Conservation (phyloP, 2,329 filamentous ascomycete species). For the Niveomyces coronatus region DNA sequence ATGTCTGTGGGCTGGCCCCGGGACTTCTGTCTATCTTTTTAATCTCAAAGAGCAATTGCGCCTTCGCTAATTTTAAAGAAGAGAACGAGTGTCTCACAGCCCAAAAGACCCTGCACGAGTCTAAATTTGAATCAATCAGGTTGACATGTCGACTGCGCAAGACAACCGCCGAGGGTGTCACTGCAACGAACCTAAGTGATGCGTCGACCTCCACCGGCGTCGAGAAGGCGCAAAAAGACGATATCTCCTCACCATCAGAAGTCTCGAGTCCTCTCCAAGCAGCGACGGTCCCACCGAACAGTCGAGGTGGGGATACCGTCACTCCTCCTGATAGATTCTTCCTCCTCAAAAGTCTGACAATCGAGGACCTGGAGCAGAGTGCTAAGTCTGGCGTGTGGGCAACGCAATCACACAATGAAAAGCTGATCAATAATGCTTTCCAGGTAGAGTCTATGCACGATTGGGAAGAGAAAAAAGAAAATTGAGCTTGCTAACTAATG, state of each 20-base stretch:
- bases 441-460: slow-evolving; percentile 41
- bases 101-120: slow-evolving; percentile 80
- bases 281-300: neutral
- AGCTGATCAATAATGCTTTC: slow-evolving; percentile 71
- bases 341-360: slow-evolving; percentile 82
- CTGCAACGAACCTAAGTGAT: too few relatives aligned
- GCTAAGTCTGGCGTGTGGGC: slow-evolving; percentile 86
- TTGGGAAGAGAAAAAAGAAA: neutral
- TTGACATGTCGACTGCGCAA: slow-evolving; percentile 75
- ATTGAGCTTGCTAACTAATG: neutral
- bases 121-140: slow-evolving; percentile 73
- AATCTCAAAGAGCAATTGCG: slow-evolving; percentile 95
- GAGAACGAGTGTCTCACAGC: slow-evolving; percentile 66
- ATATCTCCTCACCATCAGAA: neutral
- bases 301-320: neutral
- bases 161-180: slow-evolving; percentile 5
- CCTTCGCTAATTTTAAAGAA: slow-evolving; percentile 89
- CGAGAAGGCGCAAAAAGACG: too few relatives aligned
- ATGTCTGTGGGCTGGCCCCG: slow-evolving; percentile 71
- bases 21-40: slow-evolving; percentile 84
- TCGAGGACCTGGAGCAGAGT: slow-evolving; percentile 83
- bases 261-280: neutral
- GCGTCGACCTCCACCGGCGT: too few relatives aligned
- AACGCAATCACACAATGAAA: slow-evolving; percentile 88
- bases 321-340: slow-evolving; percentile 66